Base-by-base conservation (phyloP, 2,329 filamentous ascomycete genomes). In the Fusarium oligoseptatum region DNA sequence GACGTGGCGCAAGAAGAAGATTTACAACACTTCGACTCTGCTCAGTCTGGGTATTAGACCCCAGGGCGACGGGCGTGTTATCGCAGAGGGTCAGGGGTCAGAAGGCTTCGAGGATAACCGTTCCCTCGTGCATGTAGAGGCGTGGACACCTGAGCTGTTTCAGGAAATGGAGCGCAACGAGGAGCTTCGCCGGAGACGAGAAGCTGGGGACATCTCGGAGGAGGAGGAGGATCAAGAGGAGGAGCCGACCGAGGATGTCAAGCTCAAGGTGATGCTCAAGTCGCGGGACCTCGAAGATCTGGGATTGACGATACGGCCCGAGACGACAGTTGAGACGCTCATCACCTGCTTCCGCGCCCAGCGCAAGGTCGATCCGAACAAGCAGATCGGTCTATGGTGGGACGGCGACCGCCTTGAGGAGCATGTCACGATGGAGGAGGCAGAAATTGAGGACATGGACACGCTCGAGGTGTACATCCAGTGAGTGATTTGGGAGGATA, bases 1-100 rank as follows among this genome's bases (percentile, higher is more conserved):
- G 65, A 97, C 94, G 0, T 98, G 94, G 92, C 92, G 92, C 72
- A 88, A 90, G 29, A 90, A 90, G 67, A 90, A 90, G 68, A 83
- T 98, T 4, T 98, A 93, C 80, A 90, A 93, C 73, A 88, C 89
- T n/a, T 94, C 93, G 6, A 95, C 92, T 1, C 92, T 94, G 68
- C 87, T 87, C 63, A 91, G 89, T 57, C 84, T 97, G 8, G 91
- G 92, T 8, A 88, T 97, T 55, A 80, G 83, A 10, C 84, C 86
- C 0, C 81, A 84, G 12, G 79, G 72, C 7, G 78, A 78, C 14
- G 82, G 87, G 6, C 87, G 87, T 45, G 81, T 85, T 15, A 81
- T 88, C 22, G 77, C 80, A 12, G 80, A 84, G 55, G 68, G 67
- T 1, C 70, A 71, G 10, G 76, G 80, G 45, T 80, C 83, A 5